Percentiles rank a stretch among this genome's conserved stretches.
phyloP scores from a whole-genome alignment of 2,329 filamentous ascomycete species.

The Aspergillus glaucus region DNA sequence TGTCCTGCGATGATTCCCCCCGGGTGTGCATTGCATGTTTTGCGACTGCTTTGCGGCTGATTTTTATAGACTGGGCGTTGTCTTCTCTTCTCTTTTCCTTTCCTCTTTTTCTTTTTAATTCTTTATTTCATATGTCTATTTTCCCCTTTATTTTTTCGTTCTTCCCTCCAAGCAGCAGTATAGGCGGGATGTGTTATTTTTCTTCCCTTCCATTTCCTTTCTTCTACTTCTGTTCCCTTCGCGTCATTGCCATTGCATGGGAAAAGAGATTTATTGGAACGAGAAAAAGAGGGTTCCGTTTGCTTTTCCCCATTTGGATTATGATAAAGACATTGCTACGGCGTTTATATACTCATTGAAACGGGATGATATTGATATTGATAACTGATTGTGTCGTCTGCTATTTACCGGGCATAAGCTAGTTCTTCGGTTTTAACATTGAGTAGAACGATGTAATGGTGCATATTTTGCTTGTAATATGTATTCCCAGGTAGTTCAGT shows the following conservation, averaged over 20 bases:
- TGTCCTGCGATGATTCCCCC: constrained; percentile 6
- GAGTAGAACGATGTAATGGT: too few species aligned
- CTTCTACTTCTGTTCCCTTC: constrained; percentile 3
- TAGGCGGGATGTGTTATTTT: background rate
- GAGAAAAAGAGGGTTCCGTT: too few species aligned
- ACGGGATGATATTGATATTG: too few species aligned
- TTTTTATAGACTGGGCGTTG: constrained; percentile 4
- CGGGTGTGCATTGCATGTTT: constrained; percentile 8
- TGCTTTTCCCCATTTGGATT: too few species aligned
- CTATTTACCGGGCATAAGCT: too few species aligned
- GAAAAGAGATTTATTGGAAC: too few species aligned
- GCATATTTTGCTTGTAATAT: too few species aligned
- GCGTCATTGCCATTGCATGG: background rate
- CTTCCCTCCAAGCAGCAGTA: background rate
- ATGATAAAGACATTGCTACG: too few species aligned
- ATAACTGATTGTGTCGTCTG: too few species aligned
- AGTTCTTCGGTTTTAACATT: too few species aligned
- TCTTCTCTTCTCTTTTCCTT: constrained; percentile 3
- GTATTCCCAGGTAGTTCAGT: too few species aligned
- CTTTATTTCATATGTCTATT: constrained; percentile 1
- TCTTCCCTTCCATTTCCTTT: constrained; percentile 1
- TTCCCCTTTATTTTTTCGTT: background rate
- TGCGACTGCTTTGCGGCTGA: constrained; percentile 7
- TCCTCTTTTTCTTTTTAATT: constrained; percentile 4
- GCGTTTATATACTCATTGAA: too few species aligned